These are phyloP conservation scores for Miamiensis avidus DNA, from an alignment of 169 alveolate species.

Conservation along the genomic window DNA sequence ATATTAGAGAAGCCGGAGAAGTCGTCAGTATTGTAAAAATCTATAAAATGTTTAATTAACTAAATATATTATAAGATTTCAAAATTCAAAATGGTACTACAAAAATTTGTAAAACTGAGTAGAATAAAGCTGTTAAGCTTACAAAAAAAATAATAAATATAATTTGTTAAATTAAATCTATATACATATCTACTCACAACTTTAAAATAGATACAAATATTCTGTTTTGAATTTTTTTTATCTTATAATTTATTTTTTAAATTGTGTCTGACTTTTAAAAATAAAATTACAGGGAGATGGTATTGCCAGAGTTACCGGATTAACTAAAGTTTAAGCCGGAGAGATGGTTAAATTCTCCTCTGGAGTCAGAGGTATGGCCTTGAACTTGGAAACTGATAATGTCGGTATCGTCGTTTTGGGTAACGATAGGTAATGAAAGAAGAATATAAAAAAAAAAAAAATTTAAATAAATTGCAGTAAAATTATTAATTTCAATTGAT, in stretches of 20 bases:
- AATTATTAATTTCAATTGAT: background rate
- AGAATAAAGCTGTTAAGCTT: too few species aligned
- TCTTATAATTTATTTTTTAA: background rate
- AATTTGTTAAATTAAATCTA: too few species aligned
- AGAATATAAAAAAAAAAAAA: background rate
- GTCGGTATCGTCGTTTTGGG: conserved; percentile 98
- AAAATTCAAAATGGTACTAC: too few species aligned
- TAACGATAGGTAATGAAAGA: conserved; percentile 87
- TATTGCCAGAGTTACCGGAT: conserved; percentile 96
- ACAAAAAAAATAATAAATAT: too few species aligned
- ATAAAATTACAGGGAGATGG: conserved; percentile 93
- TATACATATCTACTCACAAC: background rate
- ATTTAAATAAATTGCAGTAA: background rate
- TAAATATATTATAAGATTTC: too few species aligned
- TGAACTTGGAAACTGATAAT: conserved; percentile 96
- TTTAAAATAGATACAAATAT: too few species aligned
- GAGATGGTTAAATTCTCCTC: conserved; percentile 95
- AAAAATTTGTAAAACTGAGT: too few species aligned
- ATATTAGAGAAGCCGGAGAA: background rate
- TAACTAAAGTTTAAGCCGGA: conserved; percentile 94
- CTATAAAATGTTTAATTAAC: too few species aligned
- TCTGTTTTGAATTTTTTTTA: too few species aligned
- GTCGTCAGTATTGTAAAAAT: background rate
- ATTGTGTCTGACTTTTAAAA: too few species aligned
- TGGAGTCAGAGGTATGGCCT: conserved; percentile 97